These are phyloP conservation scores for Schwanniomyces occidentalis DNA, from an alignment of 805 yeast species.

Conservation along the genomic window DNA sequence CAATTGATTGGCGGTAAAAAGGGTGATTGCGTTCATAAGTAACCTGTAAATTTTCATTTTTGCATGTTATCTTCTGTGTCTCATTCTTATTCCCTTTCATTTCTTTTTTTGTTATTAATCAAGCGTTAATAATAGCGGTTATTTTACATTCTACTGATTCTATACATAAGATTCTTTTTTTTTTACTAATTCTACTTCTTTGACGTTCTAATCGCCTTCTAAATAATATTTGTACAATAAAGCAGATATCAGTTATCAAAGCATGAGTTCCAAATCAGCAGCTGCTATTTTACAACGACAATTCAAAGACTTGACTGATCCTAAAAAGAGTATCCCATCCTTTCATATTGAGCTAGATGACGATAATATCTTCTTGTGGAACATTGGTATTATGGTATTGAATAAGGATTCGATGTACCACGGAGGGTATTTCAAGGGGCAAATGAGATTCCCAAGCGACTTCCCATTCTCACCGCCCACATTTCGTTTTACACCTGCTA, in stretches of 20 bases:
- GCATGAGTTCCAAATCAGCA: slow-evolving; percentile 59
- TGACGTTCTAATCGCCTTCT: too few species aligned
- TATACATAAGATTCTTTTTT: too few species aligned
- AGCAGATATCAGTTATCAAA: too few species aligned
- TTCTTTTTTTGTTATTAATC: background rate
- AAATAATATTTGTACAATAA: too few species aligned
- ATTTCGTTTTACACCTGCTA: slow-evolving; percentile 88
- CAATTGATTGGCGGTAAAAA: background rate
- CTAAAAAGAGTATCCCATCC: slow-evolving; percentile 65
- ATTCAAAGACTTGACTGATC: slow-evolving; percentile 89
- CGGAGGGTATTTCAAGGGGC: slow-evolving; percentile 93
- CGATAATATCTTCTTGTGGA: slow-evolving; percentile 66
- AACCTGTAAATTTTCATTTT: slow-evolving; percentile 2
- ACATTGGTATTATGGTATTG: slow-evolving; percentile 88
- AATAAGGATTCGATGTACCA: slow-evolving; percentile 87
- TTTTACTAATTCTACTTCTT: too few species aligned
- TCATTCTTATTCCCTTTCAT: background rate
- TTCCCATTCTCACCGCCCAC: slow-evolving; percentile 93
- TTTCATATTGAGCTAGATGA: slow-evolving; percentile 66
- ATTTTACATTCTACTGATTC: too few species aligned
- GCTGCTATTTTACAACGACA: slow-evolving; percentile 90
- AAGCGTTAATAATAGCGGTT: slow-evolving; percentile 2
- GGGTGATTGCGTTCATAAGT: background rate
- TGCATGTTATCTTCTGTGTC: slow-evolving; percentile 1
- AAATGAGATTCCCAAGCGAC: slow-evolving; percentile 88